These are phyloP conservation scores for Bacterosira constricta DNA, from an alignment of 108 stramenopile genomes.

Conservation along the genomic window DNA sequence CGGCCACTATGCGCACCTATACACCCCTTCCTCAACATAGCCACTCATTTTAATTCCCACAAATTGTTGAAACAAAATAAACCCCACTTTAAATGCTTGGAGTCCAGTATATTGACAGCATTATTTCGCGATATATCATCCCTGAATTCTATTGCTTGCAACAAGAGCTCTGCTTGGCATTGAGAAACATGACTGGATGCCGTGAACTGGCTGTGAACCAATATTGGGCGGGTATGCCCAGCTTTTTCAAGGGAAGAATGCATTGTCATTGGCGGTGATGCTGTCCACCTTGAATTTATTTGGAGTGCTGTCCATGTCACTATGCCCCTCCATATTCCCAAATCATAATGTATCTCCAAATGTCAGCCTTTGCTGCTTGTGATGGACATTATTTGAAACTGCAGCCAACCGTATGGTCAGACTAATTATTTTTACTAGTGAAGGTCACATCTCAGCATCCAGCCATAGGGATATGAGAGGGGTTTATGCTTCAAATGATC, in stretches of 20 bases:
- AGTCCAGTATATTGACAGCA: slow-evolving; percentile 34
- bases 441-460: too few species aligned
- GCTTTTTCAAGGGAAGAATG: slow-evolving; percentile 60
- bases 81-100: slow-evolving; percentile 23
- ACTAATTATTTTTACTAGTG: too few species aligned
- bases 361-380: slow-evolving; percentile 58
- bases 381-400: too few species aligned
- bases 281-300: slow-evolving; percentile 29
- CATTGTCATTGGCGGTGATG: slow-evolving; percentile 54
- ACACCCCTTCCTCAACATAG: slow-evolving; percentile 20
- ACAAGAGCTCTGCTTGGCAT: slow-evolving; percentile 16
- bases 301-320: slow-evolving; percentile 64
- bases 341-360: slow-evolving; percentile 61
- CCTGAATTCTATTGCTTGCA: slow-evolving; percentile 20
- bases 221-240: slow-evolving; percentile 57
- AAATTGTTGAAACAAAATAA: slow-evolving; percentile 14
- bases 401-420: too few species aligned
- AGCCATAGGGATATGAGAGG: too few species aligned
- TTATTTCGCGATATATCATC: slow-evolving; percentile 17
- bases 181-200: slow-evolving; percentile 64
- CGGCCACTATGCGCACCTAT: slow-evolving; percentile 19
- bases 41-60: not conserved
- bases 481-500: too few species aligned
- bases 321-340: slow-evolving; percentile 72
- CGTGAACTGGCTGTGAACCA: slow-evolving; percentile 65